These are phyloP conservation scores for Telopea speciosissima DNA, from an alignment of 177 flowering plant species.

Conservation along the genomic window DNA sequence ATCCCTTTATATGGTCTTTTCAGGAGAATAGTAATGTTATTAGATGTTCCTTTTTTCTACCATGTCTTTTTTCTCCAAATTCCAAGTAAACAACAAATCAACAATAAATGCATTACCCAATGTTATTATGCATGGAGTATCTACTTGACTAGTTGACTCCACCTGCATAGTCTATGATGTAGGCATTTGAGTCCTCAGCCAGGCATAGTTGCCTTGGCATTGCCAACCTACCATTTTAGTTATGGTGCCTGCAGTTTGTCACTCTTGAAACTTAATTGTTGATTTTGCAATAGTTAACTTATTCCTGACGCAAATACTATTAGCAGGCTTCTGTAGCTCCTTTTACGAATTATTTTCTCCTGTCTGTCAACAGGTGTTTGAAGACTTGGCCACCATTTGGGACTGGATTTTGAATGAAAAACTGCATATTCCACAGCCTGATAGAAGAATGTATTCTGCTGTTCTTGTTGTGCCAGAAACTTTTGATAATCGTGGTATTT, in stretches of 20 bases:
- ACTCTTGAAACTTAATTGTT: not conserved
- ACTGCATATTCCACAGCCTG: slow-evolving; percentile 53
- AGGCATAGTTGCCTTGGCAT: not conserved
- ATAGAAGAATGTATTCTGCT: slow-evolving; percentile 71
- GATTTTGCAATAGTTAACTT: not conserved
- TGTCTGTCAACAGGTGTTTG: slow-evolving; percentile 50
- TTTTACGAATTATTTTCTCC: not conserved
- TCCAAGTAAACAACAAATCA: not conserved
- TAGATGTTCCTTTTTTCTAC: too few relatives aligned
- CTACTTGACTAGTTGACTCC: not conserved
- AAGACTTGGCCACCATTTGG: slow-evolving; percentile 85
- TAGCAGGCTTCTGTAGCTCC: not conserved
- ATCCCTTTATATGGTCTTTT: not conserved
- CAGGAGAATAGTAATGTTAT: not conserved
- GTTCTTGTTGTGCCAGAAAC: slow-evolving; percentile 90
- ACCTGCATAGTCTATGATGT: not conserved
- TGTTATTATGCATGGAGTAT: not conserved
- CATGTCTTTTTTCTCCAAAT: not conserved
- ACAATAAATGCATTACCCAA: not conserved
- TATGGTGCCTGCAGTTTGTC: not conserved
- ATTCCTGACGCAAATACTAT: not conserved
- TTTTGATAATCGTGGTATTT: slow-evolving; percentile 87
- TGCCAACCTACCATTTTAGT: not conserved
- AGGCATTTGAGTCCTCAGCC: not conserved
- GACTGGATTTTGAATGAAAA: slow-evolving; percentile 88